Base-by-base conservation (phyloP, 1,139 yeast genomes). In the Yamadazyma sp. region DNA sequence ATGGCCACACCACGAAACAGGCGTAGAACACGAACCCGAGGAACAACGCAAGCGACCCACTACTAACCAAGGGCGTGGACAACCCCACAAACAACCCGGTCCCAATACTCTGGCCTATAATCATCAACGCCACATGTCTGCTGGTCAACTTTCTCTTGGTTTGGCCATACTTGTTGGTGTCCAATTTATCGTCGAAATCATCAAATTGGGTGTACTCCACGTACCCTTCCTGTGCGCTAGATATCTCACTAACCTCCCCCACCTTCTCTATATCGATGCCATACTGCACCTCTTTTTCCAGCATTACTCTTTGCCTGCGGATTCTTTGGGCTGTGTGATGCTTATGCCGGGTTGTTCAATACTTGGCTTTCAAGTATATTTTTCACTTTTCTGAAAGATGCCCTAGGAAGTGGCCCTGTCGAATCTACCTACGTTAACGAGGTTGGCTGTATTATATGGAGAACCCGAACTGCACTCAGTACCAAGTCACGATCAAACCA, bases 71-170 rank as follows among this genome's bases (percentile, higher is more conserved):
- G 2, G 73, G 72, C 3, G 59, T 40, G 14, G 63, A 54, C 36
- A 67, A 50, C 15, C 73, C 72, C 27, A 69, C 55, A 49, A 68
- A 73, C 33, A 73, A 56, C 37, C 79, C 80, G 2, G 77, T 66
- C 23, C 79, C 79, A 34, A 75, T 71, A 41, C 72, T 60, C 41
- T 75, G 77, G n/a, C 80, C 79, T 34, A 75, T 68, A 36, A 75
- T 70, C 64, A 75, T 70, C 49, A 75, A 62, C 32, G 70, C 61
- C 16, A 75, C 69, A 53, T 75, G 80, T 34, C 80, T 61, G 10
- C 69, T 56, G 31, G 62, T 60, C 32, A 75, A 58, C 34, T 64
- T 64, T 45, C 78, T 59, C 42, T 66, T 53, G 24, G 69, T 65
- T 31, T 50, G 48, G 17, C 73, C 73, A 45, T 66, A 64, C 36